Base-by-base conservation (phyloP, 148 eudicot genomes). In the Rheum nobile region DNA sequence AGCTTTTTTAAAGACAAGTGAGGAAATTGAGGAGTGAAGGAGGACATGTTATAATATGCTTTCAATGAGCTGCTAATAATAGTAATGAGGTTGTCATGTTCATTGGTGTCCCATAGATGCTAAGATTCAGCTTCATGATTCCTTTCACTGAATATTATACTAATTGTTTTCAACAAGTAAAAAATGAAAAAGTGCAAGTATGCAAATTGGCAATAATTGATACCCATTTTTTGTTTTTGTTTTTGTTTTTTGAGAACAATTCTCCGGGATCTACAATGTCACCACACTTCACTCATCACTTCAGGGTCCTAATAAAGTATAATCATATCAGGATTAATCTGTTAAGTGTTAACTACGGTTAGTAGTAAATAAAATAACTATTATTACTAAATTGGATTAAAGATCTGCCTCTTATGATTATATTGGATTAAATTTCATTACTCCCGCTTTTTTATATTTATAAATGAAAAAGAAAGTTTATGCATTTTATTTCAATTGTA, bases 41-140 rank as follows among this genome's bases (percentile, higher is more conserved):
- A 50, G 57, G 5, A 50, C 57, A 50, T 50, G 57, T 50, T 50
- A 21, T 50, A 8, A 50, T 21, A 50, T 50, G 57, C 57, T 50
- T 19, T 16, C 26, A 50, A 50, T 50, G 57, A 50, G 57, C 57
- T 50, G 57, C 57, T 50, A 50, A 50, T 50, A 50, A 50, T 50
- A 10, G 13, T 13, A 50, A 21, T 50, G 43, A 41, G 43, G 43
- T 41, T 41, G 43, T 41, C 43, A 3, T 41, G 43, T 8, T 41
- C 4, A n/a, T n/a, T 50, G 57, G 26, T 50, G 57, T 50, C 57
- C 1, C 24, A n/a, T 21, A 50, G 57, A 50, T 50, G 57, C 57
- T 50, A 50, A 50, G 57, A 50, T 50, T 26, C 57, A 50, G 57
- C 57, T n/a, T 50, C 57, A 50, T 50, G 57, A n/a, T 50, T 50